A percentile compares a stretch with the other conserved stretches of the same genome.
phyloP scores from a whole-genome alignment of 495 filamentous ascomycete genomes.

The Penicillium ucsense region DNA sequence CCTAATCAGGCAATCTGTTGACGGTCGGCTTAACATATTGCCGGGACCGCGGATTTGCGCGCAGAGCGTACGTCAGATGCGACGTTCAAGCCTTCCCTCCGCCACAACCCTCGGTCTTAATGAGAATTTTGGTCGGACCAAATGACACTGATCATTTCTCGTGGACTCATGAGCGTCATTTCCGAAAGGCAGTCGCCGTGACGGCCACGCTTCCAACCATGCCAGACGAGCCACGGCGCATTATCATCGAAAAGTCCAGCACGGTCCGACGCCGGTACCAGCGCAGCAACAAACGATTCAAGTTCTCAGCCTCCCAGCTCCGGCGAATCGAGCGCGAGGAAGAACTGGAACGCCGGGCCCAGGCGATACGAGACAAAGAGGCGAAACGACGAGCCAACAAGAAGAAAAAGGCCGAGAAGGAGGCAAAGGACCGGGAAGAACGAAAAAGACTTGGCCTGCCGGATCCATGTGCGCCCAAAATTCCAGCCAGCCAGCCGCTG shows the following conservation, averaged over 20 bases:
- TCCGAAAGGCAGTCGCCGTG: slow-evolving; percentile 11
- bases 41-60: slow-evolving; percentile 8
- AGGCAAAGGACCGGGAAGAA: slow-evolving; percentile 32
- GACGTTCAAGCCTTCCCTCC: too few relatives aligned
- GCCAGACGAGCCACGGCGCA: slow-evolving; percentile 29
- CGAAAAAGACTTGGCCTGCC: slow-evolving; percentile 32
- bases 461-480: slow-evolving; percentile 28
- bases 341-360: slow-evolving; percentile 28
- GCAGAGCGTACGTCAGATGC: too few relatives aligned
- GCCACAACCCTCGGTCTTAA: too few relatives aligned
- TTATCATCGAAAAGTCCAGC: slow-evolving; percentile 39
- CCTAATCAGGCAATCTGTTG: slow-evolving; percentile 20
- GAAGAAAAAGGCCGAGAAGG: slow-evolving; percentile 38
- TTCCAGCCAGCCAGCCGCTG: slow-evolving; percentile 39
- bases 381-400: slow-evolving; percentile 29
- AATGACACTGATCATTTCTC: slow-evolving; percentile 2
- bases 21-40: slow-evolving; percentile 27
- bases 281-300: slow-evolving; percentile 35
- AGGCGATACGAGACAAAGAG: slow-evolving; percentile 34
- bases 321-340: slow-evolving; percentile 37
- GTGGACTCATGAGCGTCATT: slow-evolving; percentile 6
- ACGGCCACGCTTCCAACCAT: slow-evolving; percentile 17
- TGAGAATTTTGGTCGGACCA: background rate
- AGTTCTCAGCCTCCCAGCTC: slow-evolving; percentile 33
- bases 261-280: slow-evolving; percentile 37